Base-by-base conservation (phyloP, 352 stramenopile genomes). In the Phytophthora tentaculata region DNA sequence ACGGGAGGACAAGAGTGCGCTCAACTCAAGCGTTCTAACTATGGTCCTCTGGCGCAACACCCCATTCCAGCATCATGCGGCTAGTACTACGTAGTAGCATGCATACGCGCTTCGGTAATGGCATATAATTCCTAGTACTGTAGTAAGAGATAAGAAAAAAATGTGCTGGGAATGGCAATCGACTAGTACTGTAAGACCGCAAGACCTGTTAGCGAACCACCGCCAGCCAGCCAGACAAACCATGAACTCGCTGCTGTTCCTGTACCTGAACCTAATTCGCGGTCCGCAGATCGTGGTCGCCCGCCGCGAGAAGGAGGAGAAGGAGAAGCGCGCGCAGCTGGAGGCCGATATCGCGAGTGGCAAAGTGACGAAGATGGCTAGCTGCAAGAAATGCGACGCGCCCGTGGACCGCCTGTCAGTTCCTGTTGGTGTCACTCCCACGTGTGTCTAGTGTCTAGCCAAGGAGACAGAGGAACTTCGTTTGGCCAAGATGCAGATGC, bases 221-320 rank as follows among this genome's bases (percentile, higher is more conserved):
- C 28, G 5, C 28, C 28, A 32, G 28, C 9, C n/a, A n/a, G n/a
- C n/a, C n/a, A n/a, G 28, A 32, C 9, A 32, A 14, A 12, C 54
- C 22, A 94, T 94, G 86, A 94, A 94, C 77, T 88, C 80, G 61
- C 67, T 94, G 39, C 71, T 94, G 24, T 77, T 92, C 63, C 74
- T 94, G 66, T 94, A 94, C 72, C 72, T 94, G 44, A 91, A 87
- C 71, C 61, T 91, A 13, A 70, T 94, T 61, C 86, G 86, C 57
- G 86, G 83, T 0, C 86, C 86, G 44, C 80, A 78, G 52, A 67
- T 93, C 26, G 64, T 81, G 57, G 71, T 65, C 28, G 77, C 84
- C 61, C 69, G 80, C 23, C 69, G 60, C 13, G 64, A 80, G 65
- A 79, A 88, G 68, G 78, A 89, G 56, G 81, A 89, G 50, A 76